Conservation (phyloP, 108 stramenopile genomes). For the Conticribra weissflogii region DNA sequence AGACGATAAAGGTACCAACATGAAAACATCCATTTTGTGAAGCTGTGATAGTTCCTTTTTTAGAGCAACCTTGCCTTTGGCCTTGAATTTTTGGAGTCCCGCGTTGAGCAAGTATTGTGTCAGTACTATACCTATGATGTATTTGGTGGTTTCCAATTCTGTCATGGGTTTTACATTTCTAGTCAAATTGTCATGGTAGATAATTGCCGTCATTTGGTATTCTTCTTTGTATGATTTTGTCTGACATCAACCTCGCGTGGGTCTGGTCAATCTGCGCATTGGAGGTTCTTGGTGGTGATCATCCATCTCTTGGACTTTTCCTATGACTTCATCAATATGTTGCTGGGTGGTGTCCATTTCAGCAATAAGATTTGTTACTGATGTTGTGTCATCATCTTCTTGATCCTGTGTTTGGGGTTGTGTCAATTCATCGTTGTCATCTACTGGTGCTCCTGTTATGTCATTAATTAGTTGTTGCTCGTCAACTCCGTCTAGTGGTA, state of each 20-base stretch:
- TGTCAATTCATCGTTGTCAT: neutral
- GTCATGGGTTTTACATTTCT: neutral
- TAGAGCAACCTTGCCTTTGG: conserved; percentile 25
- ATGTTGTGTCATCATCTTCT: neutral
- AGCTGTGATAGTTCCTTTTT: conserved; percentile 51
- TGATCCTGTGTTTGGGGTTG: neutral
- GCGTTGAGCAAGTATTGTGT: neutral
- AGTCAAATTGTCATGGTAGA: neutral
- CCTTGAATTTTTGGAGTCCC: conserved; percentile 39
- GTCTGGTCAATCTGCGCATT: conserved; percentile 2
- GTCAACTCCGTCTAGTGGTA: conserved; percentile 2
- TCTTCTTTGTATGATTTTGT: neutral
- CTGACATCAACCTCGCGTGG: neutral
- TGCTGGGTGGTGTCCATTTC: no score
- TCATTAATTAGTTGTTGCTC: no score
- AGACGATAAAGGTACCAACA: conserved; percentile 10
- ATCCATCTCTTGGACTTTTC: neutral
- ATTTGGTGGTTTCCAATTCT: neutral
- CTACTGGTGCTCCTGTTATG: neutral
- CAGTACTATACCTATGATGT: neutral
- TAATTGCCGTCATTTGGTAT: neutral
- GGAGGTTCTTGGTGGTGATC: neutral
- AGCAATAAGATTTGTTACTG: no score
- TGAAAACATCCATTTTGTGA: conserved; percentile 26
- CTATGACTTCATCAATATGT: no score